phyloP scores from a whole-genome alignment of 345 rosid genomes.

The Corchorus capsularis region DNA sequence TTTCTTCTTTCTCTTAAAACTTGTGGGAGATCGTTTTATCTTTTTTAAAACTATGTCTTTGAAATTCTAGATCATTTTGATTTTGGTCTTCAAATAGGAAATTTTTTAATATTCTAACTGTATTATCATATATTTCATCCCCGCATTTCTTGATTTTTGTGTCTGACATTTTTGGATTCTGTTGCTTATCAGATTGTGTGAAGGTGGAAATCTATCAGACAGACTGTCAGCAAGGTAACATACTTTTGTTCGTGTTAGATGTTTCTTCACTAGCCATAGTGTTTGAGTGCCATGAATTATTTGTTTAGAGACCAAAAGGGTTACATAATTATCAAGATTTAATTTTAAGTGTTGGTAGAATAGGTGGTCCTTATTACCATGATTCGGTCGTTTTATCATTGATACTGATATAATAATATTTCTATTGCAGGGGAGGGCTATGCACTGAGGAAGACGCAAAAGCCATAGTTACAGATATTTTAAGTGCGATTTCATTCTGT shows the following conservation, averaged over 20 bases:
- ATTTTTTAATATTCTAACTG: background rate
- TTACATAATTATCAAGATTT: too few relatives aligned
- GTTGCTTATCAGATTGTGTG: conserved; percentile 61
- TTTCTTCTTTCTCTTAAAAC: conserved; percentile 31
- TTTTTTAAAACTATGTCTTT: too few relatives aligned
- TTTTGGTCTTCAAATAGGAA: background rate
- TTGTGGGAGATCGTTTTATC: conserved; percentile 16
- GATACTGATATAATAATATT: conserved; percentile 16
- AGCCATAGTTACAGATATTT: conserved; percentile 66
- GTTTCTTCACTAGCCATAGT: background rate
- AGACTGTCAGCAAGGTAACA: conserved; percentile 74
- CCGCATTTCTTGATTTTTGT: background rate
- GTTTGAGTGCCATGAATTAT: conserved; percentile 3
- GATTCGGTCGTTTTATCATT: background rate
- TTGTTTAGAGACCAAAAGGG: background rate
- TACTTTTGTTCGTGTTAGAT: background rate
- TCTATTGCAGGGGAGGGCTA: conserved; percentile 62
- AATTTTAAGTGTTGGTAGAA: too few relatives aligned
- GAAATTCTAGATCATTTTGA: background rate
- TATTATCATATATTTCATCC: background rate
- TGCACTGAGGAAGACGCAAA: conserved; percentile 82
- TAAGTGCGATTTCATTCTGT: conserved; percentile 35
- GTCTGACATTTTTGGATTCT: conserved; percentile 23
- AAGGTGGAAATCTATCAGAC: conserved; percentile 86
- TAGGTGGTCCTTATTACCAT: background rate